These are phyloP conservation scores for Ganoderma leucocontextum DNA, from an alignment of 1,284 basidiomycete genomes.

Conservation along the genomic window DNA sequence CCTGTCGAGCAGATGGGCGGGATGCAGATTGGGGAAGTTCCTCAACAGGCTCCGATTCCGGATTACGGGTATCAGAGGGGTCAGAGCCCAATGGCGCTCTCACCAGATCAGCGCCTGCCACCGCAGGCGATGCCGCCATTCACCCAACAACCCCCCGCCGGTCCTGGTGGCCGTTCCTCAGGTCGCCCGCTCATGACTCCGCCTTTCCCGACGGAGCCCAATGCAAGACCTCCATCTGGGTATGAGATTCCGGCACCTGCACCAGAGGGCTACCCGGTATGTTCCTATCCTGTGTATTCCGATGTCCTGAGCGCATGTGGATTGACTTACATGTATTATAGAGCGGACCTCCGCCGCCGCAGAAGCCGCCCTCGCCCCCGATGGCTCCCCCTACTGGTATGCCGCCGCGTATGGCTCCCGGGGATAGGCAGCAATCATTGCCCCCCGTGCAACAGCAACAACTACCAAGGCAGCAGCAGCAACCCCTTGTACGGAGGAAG, in stretches of 20 bases:
- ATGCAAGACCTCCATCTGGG: constrained; percentile 29
- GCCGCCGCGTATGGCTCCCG: constrained; percentile 33
- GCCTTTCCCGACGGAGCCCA: constrained; percentile 41
- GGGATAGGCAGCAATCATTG: constrained; percentile 39
- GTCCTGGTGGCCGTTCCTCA: constrained; percentile 25
- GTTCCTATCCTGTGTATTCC: constrained; percentile 15
- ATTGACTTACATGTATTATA: constrained; percentile 6
- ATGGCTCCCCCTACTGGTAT: constrained; percentile 27
- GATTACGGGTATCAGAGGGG: constrained; percentile 38
- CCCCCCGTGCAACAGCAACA: constrained; percentile 35
- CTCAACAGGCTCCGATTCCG: constrained; percentile 34
- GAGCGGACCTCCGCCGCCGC: constrained; percentile 40
- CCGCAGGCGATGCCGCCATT: constrained; percentile 34
- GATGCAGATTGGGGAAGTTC: constrained; percentile 53
- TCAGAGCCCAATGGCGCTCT: constrained; percentile 25
- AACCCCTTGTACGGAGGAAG: constrained; percentile 67
- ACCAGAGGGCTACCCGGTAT: constrained; percentile 40
- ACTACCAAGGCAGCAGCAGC: constrained; percentile 40
- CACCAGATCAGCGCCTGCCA: constrained; percentile 27
- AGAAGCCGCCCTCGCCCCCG: constrained; percentile 44
- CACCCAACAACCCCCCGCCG: constrained; percentile 31
- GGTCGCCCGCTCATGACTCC: constrained; percentile 35
- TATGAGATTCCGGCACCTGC: constrained; percentile 36
- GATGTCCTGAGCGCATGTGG: neutral
- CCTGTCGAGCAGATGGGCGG: constrained; percentile 56